Conservation (phyloP, 2,329 filamentous ascomycete species). For the Apiospora marii region DNA sequence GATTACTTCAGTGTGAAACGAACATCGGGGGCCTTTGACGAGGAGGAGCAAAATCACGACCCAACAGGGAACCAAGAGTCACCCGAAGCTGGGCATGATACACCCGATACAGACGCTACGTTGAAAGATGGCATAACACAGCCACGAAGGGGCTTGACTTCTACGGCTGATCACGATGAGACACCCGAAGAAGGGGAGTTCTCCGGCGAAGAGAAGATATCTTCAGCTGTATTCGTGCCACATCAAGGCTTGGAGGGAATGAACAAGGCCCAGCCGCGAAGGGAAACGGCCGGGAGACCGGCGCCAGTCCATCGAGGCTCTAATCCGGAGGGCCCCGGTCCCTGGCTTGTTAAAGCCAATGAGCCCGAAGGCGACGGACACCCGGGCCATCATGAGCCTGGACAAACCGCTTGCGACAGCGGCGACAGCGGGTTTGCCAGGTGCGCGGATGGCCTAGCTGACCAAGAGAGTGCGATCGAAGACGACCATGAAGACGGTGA, state of each 20-base stretch:
- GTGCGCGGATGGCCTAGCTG: constrained; percentile 36
- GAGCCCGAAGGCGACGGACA: constrained; percentile 51
- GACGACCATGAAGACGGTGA: constrained; percentile 50
- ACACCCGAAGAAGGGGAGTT: constrained; percentile 60
- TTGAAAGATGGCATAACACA: background rate
- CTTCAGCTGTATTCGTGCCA: constrained; percentile 83
- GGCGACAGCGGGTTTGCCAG: constrained; percentile 31
- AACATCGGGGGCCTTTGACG: background rate
- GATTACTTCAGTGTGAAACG: constrained; percentile 20
- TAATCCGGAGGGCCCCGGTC: constrained; percentile 49
- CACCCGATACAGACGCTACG: background rate
- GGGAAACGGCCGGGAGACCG: constrained; percentile 37
- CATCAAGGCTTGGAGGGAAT: constrained; percentile 67
- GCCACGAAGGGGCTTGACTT: background rate
- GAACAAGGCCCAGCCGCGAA: constrained; percentile 45
- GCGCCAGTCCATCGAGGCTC: constrained; percentile 42
- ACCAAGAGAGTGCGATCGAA: constrained; percentile 47
- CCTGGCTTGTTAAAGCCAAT: constrained; percentile 67
- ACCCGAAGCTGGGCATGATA: background rate
- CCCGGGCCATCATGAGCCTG: constrained; percentile 42
- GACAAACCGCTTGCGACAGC: constrained; percentile 38
- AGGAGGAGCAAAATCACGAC: background rate
- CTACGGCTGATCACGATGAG: constrained; percentile 44
- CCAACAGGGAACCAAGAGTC: background rate
- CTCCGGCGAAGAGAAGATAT: constrained; percentile 84